A percentile compares a stretch with the other conserved stretches of the same genome.
Evolutionary conservation across 2,329 filamentous ascomycete genomes (phyloP).

Genomic region (Daldinia sp.): DNA sequence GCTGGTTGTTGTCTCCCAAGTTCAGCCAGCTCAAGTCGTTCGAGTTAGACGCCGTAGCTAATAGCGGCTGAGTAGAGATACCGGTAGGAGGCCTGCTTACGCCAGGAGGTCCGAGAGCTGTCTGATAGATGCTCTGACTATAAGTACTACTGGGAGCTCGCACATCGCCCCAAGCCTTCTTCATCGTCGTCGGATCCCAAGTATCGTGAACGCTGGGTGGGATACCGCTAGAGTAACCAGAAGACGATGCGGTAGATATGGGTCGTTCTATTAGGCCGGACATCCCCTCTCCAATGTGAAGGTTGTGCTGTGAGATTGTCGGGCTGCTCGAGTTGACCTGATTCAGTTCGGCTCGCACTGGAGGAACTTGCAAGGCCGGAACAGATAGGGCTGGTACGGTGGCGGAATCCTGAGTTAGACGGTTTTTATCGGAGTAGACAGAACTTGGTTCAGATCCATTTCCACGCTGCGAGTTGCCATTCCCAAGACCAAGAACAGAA

Average conservation of each 20-base stretch:
- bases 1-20: conserved; percentile 63
- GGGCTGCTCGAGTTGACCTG: conserved; percentile 77
- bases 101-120: conserved; percentile 54
- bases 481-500: conserved; percentile 72
- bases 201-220: conserved; percentile 72
- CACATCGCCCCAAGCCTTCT: conserved; percentile 62
- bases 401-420: conserved; percentile 74
- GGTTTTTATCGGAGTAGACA: conserved; percentile 64
- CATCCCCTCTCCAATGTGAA: conserved; percentile 67
- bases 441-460: conserved; percentile 69
- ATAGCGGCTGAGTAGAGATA: conserved; percentile 63
- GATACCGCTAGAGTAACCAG: conserved; percentile 73
- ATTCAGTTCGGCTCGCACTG: conserved; percentile 71
- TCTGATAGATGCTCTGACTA: conserved; percentile 58
- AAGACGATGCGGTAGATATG: conserved; percentile 62
- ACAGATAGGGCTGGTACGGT: conserved; percentile 71
- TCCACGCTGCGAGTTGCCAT: conserved; percentile 57
- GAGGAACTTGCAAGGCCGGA: conserved; percentile 72
- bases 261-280: conserved; percentile 72
- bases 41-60: conserved; percentile 62
- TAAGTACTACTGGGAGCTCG: conserved; percentile 67
- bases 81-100: conserved; percentile 50
- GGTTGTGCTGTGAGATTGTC: conserved; percentile 71
- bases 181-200: conserved; percentile 63
- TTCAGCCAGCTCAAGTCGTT: conserved; percentile 87